These are phyloP conservation scores for Blastocystis sp. DNA, from an alignment of 352 stramenopile species.

Conservation along the genomic window DNA sequence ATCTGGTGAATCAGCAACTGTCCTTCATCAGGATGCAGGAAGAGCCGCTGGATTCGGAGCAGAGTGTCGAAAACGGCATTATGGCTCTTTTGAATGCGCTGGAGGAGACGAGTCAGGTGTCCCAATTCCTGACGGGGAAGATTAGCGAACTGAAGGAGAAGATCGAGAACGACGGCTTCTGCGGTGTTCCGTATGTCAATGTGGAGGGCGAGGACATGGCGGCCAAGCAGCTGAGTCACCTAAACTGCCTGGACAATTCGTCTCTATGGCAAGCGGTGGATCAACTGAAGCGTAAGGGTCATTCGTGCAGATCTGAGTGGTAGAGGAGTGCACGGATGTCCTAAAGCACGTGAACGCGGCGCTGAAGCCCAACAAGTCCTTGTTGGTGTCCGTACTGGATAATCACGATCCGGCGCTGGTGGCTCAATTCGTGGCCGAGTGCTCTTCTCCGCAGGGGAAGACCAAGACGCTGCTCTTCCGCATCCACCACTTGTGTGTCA, in stretches of 20 bases:
- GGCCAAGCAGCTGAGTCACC: background rate
- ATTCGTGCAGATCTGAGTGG: background rate
- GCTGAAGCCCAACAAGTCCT: conserved; percentile 3
- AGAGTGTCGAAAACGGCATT: background rate
- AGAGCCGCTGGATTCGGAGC: background rate
- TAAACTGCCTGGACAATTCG: conserved; percentile 37
- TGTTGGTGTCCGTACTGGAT: background rate
- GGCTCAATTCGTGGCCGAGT: background rate
- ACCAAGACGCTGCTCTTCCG: conserved; percentile 2
- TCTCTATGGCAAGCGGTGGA: conserved; percentile 21
- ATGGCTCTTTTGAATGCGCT: background rate
- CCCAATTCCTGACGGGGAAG: background rate
- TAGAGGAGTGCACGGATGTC: conserved; percentile 30
- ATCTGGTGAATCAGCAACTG: background rate
- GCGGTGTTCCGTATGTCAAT: background rate
- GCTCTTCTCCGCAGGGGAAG: background rate
- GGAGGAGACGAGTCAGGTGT: background rate
- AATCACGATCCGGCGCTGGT: background rate
- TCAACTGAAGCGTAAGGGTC: background rate
- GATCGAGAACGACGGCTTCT: conserved; percentile 24
- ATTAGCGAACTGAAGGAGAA: background rate
- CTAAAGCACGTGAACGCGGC: conserved; percentile 17
- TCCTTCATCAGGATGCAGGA: background rate
- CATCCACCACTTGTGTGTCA: background rate
- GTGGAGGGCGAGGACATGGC: conserved; percentile 31